These are phyloP conservation scores for Wickerhamomyces rabaulensis DNA, from an alignment of 805 yeast genomes.

Conservation along the genomic window DNA sequence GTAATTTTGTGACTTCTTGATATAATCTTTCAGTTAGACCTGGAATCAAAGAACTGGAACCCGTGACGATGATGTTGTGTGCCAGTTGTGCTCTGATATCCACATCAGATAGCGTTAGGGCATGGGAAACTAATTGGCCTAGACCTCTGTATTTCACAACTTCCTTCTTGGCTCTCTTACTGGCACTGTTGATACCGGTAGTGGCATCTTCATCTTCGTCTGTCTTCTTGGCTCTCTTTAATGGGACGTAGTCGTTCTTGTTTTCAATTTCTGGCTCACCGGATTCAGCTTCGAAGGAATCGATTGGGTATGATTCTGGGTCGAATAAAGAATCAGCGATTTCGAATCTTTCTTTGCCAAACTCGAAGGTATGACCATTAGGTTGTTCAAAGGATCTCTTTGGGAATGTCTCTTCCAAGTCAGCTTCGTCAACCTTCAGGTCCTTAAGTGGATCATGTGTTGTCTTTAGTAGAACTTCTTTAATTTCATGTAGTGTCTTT, in stretches of 20 bases:
- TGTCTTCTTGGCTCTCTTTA: conserved; percentile 46
- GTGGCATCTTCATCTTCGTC: conserved; percentile 29
- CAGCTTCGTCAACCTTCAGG: neutral
- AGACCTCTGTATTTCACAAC: conserved; percentile 38
- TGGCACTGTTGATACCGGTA: conserved; percentile 15
- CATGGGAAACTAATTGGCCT: conserved; percentile 54
- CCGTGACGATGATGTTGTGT: conserved; percentile 82
- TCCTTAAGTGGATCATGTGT: conserved; percentile 35
- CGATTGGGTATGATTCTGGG: conserved; percentile 43
- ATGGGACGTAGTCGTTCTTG: conserved; percentile 67
- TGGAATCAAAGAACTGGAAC: conserved; percentile 76
- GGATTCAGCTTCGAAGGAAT: conserved; percentile 35
- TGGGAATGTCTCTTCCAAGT: conserved; percentile 24
- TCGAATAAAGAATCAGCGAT: conserved; percentile 71
- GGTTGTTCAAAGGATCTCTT: conserved; percentile 66
- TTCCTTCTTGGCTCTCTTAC: conserved; percentile 24
- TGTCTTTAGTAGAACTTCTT: conserved; percentile 61
- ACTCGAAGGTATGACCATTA: conserved; percentile 61
- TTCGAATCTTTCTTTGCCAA: conserved; percentile 54
- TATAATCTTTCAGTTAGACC: conserved; percentile 75
- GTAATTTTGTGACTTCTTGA: conserved; percentile 57
- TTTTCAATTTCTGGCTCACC: conserved; percentile 44
- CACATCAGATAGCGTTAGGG: conserved; percentile 60
- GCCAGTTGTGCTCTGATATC: conserved; percentile 83
- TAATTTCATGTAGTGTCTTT: conserved; percentile 63